Conservation (phyloP, 305 asterid species). For the Galium porrigens region DNA sequence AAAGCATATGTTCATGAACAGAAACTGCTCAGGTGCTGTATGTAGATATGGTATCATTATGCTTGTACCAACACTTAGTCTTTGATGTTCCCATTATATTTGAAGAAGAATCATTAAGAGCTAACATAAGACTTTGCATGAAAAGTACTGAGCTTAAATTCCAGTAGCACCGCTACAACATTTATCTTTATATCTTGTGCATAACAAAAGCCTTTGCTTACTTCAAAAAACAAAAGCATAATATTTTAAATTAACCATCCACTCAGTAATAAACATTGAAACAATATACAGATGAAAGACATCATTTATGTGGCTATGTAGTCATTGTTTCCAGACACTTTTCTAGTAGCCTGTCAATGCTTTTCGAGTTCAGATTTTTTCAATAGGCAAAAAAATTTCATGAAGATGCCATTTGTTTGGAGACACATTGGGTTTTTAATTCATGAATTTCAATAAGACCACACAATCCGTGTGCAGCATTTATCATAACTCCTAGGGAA, state of each 20-base stretch:
- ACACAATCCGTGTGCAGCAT: slow-evolving; percentile 1
- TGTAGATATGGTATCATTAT: not conserved
- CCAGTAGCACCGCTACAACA: not conserved
- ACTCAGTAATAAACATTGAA: not conserved
- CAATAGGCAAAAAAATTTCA: too few species aligned
- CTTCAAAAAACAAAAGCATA: not conserved
- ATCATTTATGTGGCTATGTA: not conserved
- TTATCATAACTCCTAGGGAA: not conserved
- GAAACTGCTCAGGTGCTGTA: not conserved
- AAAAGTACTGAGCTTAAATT: not conserved
- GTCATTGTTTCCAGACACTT: not conserved
- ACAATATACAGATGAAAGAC: not conserved
- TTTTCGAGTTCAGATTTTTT: not conserved
- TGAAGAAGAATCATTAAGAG: not conserved
- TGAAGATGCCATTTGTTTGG: too few species aligned
- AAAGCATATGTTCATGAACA: not conserved
- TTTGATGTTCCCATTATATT: not conserved
- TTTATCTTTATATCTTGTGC: not conserved
- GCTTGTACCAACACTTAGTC: not conserved
- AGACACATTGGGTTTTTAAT: too few species aligned
- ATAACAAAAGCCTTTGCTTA: not conserved
- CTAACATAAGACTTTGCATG: not conserved
- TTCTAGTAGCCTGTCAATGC: too few species aligned
- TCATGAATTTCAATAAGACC: too few species aligned
- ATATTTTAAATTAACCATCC: not conserved